phyloP scores from a whole-genome alignment of 2,329 filamentous ascomycete genomes.

The Aaosphaeria arxii region DNA sequence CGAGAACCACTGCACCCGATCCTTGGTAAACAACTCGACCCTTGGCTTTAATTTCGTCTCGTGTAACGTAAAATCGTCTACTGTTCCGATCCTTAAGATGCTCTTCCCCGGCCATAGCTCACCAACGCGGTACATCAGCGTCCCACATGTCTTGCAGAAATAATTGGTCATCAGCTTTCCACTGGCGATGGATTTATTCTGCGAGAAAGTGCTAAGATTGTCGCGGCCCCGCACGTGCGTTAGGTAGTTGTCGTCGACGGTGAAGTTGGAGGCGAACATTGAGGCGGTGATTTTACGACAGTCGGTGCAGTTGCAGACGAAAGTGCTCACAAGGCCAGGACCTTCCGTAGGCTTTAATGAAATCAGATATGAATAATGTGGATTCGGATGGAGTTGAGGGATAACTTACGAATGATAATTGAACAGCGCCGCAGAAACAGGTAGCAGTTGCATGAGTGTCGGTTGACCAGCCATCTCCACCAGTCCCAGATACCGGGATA shows the following conservation, averaged over 20 bases:
- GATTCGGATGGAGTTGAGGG: not conserved
- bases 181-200: slow-evolving; percentile 39
- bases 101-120: slow-evolving; percentile 43
- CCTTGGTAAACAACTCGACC: slow-evolving; percentile 53
- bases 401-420: slow-evolving; percentile 19
- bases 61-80: slow-evolving; percentile 59
- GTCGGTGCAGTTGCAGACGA: slow-evolving; percentile 61
- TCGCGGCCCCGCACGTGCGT: slow-evolving; percentile 51
- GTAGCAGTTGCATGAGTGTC: slow-evolving; percentile 24
- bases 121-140: slow-evolving; percentile 57
- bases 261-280: slow-evolving; percentile 60
- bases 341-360: slow-evolving; percentile 42
- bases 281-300: slow-evolving; percentile 62
- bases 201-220: slow-evolving; percentile 46
- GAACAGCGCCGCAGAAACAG: slow-evolving; percentile 28
- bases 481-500: slow-evolving; percentile 14
- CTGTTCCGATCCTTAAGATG: slow-evolving; percentile 57
- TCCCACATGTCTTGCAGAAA: slow-evolving; percentile 60
- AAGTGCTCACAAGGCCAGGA: slow-evolving; percentile 48
- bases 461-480: slow-evolving; percentile 18
- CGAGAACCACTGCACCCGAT: slow-evolving; percentile 52
- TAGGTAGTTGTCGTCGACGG: slow-evolving; percentile 45
- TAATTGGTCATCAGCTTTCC: slow-evolving; percentile 57
- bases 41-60: slow-evolving; percentile 56
- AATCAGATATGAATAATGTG: not conserved